Conservation (phyloP, 345 rosid species). For the Eucalyptus marginata region DNA sequence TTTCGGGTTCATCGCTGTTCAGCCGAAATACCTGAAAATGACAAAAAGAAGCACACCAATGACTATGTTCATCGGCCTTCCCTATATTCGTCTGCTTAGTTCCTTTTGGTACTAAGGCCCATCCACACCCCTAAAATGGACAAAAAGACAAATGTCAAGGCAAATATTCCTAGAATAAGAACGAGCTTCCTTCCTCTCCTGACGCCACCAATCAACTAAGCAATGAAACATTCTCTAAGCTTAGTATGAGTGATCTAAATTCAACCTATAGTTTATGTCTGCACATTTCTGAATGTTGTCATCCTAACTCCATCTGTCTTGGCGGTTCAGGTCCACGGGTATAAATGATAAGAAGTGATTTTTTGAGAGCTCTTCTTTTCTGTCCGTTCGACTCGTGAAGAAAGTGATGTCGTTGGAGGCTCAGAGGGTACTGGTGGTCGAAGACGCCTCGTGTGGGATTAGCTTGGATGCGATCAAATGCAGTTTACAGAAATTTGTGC, state of each 20-base stretch:
- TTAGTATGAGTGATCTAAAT: background rate
- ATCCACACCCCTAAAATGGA: background rate
- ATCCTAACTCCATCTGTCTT: background rate
- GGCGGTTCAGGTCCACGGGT: background rate
- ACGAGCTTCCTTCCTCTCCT: background rate
- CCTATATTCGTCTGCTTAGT: background rate
- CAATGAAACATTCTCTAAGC: background rate
- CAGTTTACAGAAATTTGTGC: slow-evolving; percentile 11
- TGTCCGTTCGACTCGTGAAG: background rate
- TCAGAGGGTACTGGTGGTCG: slow-evolving; percentile 34
- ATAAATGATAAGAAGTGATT: background rate
- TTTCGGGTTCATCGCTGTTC: background rate
- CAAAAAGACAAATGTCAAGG: background rate
- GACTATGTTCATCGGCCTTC: background rate
- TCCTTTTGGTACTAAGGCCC: background rate
- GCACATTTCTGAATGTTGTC: background rate
- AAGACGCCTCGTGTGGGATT: slow-evolving; percentile 27
- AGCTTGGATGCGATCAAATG: slow-evolving; percentile 8
- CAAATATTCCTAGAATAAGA: background rate
- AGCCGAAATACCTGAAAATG: background rate
- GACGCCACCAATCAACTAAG: background rate
- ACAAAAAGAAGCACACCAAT: background rate
- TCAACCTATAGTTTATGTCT: background rate
- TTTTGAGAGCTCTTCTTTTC: background rate
- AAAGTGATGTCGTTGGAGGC: slow-evolving; percentile 14